phyloP scores from a whole-genome alignment of 306 rosid species.

The Lagenaria siceraria region DNA sequence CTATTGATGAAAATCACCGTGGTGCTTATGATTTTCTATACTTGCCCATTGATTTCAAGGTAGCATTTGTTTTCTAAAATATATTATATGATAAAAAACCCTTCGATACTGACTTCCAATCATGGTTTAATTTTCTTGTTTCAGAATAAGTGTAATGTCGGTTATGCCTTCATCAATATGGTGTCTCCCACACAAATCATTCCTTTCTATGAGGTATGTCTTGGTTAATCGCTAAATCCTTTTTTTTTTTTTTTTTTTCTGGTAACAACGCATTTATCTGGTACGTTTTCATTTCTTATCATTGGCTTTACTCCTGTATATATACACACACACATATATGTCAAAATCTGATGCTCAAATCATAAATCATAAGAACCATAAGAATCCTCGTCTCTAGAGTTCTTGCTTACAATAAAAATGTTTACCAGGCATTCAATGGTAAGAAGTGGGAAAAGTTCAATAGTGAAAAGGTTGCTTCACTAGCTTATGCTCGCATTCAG shows the following conservation, averaged over 20 bases:
- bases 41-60: slow-evolving; percentile 93
- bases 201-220: slow-evolving; percentile 62
- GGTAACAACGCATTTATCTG: background rate
- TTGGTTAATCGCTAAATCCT: background rate
- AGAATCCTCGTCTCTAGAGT: background rate
- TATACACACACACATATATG: background rate
- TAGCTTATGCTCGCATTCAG: slow-evolving; percentile 90
- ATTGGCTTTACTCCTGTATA: background rate
- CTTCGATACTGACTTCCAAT: slow-evolving; percentile 5
- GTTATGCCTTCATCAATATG: slow-evolving; percentile 96
- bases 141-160: slow-evolving; percentile 96
- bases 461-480: slow-evolving; percentile 84
- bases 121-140: slow-evolving; percentile 16
- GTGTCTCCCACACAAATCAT: slow-evolving; percentile 75
- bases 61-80: slow-evolving; percentile 16
- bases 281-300: background rate
- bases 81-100: background rate
- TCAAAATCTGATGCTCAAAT: background rate
- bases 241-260: too few relatives aligned
- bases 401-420: background rate
- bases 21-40: slow-evolving; percentile 83
- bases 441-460: slow-evolving; percentile 94
- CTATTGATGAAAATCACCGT: slow-evolving; percentile 76
- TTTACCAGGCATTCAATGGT: slow-evolving; percentile 68
- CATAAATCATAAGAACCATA: background rate